Base-by-base conservation (phyloP, 1,284 basidiomycete genomes). In the Apiotrichum domesticum region DNA sequence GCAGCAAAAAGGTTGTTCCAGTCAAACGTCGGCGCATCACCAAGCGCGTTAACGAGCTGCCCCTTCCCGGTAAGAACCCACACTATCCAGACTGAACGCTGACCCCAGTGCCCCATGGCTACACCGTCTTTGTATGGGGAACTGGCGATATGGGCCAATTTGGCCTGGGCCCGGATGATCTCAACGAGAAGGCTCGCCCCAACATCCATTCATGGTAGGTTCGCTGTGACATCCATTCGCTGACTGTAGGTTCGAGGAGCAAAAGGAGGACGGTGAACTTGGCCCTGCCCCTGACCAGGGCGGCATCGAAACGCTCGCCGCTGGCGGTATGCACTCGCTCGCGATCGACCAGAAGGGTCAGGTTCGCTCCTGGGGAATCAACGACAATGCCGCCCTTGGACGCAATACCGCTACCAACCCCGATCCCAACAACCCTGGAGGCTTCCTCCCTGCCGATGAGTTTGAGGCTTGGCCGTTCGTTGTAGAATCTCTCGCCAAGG, bases 341-440 rank as follows among this genome's bases (percentile, higher is more conserved):
- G 85, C 89, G 64, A 79, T 92, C 42, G 91, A 94, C 70, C 87
- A 90, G 69, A 84, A 83, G 58, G 91, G 91, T 63, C 85, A 84
- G 48, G 79, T 90, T 29, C 88, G 87, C 84, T 87, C 88, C 8
- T 93, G 87, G 77, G 92, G 92, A 47, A 86, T 90, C 62, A 96
- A 97, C 72, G 93, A 97, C 72, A 87, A 91, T 66, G 92, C 89
- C 52, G 88, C 90, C 42, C 82, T 97, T 33, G 93, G 94, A n/a
- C 84, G 91, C 57, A 74, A 83, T 58, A 93, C 90, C 2, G 79
- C 81, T 52, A 82, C 87, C 55, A 80, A 88, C 41, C 82, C 85
- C 8, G 84, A 90, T 69, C 46, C 75, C 7, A 62, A 63, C 33
- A 82, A 85, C 51, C 81, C 83, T 6, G 82, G 77, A 9, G 71